Base-by-base conservation (phyloP, 306 rosid species). In the Corylus americana region DNA sequence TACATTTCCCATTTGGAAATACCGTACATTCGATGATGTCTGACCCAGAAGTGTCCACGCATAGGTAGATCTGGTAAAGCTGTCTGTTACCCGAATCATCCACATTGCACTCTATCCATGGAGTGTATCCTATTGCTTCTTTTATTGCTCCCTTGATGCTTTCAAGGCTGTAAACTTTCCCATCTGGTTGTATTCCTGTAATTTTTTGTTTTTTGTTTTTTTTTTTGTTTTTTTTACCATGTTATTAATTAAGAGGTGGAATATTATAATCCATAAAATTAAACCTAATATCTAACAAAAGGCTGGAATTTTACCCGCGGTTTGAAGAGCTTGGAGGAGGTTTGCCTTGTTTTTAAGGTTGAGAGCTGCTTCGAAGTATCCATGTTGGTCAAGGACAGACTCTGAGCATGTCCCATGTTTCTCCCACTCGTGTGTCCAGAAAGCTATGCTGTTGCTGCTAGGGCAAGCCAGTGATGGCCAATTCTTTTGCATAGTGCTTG, bases 321-420 rank as follows among this genome's bases (percentile, higher is more conserved):
- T 64, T 20, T 78, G 14, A 79, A 92, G 93, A 50, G 88, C 84
- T 86, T 85, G 78, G 31, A 89, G 93, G 49, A 92, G 85, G 61
- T 85, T 87, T 29, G 84, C 59, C 44, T 70, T 83, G 47, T 77
- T 57, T 82, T 82, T 90, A 14, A 92, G 82, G 77, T 29, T 82
- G 48, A 92, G 93, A 73, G 83, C 80, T 6, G 93, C 75, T 76
- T 69, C 85, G 71, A 92, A 92, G 70, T 92, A 92, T 53, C 85
- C 84, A 63, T 90, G 97, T 73, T 92, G 93, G 37, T 83, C 72
- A 48, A 92, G 91, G 17, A 73, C 39, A 74, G 93, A 90, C 72
- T 90, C 93, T 0, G 93, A 90, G 81, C 97, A 92, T 71, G 95
- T 92, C 1, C 97, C 97, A 77, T 92, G 97, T 77, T 92, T 92